phyloP scores from a whole-genome alignment of 371 early-diverging fungal genomes.

The Lichtheimia ramosa region DNA sequence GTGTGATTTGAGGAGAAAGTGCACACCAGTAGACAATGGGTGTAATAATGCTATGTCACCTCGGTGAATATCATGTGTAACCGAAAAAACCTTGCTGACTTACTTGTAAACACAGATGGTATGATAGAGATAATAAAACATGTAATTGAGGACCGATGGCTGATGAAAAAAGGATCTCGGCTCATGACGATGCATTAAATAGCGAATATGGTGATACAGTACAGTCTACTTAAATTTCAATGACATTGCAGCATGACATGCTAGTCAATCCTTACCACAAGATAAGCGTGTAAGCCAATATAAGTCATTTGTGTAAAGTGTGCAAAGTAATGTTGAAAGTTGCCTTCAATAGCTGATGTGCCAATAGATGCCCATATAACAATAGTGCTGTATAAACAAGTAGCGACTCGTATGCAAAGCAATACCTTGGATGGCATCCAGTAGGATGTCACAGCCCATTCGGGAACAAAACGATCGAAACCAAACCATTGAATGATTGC shows the following conservation, averaged over 20 bases:
- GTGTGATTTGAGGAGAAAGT: constrained; percentile 9
- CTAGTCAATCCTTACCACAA: constrained; percentile 38
- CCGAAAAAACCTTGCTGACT: constrained; percentile 3
- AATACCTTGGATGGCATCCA: constrained; percentile 46
- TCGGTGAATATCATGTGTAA: neutral
- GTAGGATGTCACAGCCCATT: constrained; percentile 56
- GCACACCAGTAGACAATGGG: constrained; percentile 58
- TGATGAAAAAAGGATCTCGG: constrained; percentile 34
- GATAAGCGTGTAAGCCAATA: constrained; percentile 51
- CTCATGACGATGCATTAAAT: constrained; percentile 20
- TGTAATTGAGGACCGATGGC: constrained; percentile 37
- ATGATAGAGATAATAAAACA: constrained; percentile 43
- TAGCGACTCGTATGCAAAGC: constrained; percentile 38
- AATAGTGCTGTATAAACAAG: constrained; percentile 36
- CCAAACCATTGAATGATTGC: constrained; percentile 44
- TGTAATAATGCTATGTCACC: constrained; percentile 40
- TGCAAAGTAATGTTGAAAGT: constrained; percentile 27
- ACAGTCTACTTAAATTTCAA: constrained; percentile 15
- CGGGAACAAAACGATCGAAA: constrained; percentile 55
- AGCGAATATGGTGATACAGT: constrained; percentile 31
- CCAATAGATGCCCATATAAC: constrained; percentile 46
- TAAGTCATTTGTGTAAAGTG: constrained; percentile 56
- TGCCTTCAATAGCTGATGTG: constrained; percentile 17
- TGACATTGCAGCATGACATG: neutral
- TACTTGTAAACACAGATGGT: constrained; percentile 49